These are phyloP conservation scores for Macrophomina pseudophaseolina DNA, from an alignment of 2,329 filamentous ascomycete genomes.

Conservation along the genomic window DNA sequence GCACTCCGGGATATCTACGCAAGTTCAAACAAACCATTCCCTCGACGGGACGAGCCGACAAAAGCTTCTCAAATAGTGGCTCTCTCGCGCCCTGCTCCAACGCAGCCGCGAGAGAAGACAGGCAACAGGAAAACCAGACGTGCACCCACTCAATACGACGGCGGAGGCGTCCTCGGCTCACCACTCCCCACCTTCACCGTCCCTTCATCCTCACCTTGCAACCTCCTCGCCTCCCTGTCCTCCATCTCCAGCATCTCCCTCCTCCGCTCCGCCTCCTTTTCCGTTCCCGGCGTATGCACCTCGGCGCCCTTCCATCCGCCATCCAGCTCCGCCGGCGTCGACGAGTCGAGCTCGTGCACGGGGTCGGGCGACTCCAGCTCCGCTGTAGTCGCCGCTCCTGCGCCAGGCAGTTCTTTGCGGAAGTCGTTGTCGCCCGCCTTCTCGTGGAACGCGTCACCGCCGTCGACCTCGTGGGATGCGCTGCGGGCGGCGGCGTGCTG, in stretches of 20 bases:
- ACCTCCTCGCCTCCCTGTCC: background rate
- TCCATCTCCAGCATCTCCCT: background rate
- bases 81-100: background rate
- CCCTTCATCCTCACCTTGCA: background rate
- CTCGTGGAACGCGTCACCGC: background rate
- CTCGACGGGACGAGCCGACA: no score
- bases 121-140: background rate
- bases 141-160: background rate
- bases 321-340: background rate
- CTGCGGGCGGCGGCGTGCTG: background rate
- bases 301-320: background rate
- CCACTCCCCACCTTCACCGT: background rate
- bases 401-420: background rate
- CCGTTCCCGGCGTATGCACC: background rate
- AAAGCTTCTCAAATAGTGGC: background rate
- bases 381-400: background rate
- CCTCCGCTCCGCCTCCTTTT: background rate
- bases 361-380: background rate
- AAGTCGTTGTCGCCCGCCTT: background rate
- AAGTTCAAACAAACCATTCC: background rate
- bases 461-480: constrained; percentile 14
- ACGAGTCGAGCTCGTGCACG: constrained; percentile 6
- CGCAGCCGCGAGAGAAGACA: background rate
- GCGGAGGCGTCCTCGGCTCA: background rate
- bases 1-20: background rate